Conservation (phyloP, 352 stramenopile genomes). For the Blastocystis sp. region DNA sequence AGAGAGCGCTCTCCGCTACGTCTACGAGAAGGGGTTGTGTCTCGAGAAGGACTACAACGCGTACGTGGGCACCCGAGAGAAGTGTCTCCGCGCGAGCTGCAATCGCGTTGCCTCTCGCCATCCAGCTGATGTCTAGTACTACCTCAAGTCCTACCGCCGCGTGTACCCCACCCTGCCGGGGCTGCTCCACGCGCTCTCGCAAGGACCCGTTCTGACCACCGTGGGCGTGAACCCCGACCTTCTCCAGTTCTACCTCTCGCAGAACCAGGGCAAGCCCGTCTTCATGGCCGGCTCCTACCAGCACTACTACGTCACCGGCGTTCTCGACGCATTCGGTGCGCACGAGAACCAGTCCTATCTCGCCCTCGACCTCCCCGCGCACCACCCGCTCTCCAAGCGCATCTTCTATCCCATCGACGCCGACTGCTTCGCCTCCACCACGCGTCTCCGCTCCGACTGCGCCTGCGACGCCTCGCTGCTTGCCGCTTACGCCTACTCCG, state of each 20-base stretch:
- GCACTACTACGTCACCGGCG: conserved; percentile 8
- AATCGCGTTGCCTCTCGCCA: neutral
- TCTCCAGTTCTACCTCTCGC: conserved; percentile 52
- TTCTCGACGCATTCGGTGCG: neutral
- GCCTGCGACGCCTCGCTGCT: neutral
- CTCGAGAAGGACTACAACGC: conserved; percentile 44
- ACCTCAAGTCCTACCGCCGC: conserved; percentile 14
- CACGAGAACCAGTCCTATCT: neutral
- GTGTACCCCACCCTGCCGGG: neutral
- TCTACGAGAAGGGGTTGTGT: conserved; percentile 51
- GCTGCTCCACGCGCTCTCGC: neutral
- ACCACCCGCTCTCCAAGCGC: neutral
- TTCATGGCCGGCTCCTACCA: neutral
- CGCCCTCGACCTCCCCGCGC: conserved; percentile 8
- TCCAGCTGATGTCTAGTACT: conserved; percentile 7
- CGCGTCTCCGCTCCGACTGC: neutral
- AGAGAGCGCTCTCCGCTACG: conserved; percentile 58
- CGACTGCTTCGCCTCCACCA: neutral
- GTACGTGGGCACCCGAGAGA: conserved; percentile 25
- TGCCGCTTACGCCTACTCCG: conserved; percentile 4
- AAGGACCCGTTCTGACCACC: neutral
- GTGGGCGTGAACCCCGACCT: conserved; percentile 42
- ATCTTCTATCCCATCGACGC: neutral
- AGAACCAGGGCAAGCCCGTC: neutral
- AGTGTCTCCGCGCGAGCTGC: conserved; percentile 12